phyloP scores from a whole-genome alignment of 1,139 yeast genomes.

The Pichia terricola region DNA sequence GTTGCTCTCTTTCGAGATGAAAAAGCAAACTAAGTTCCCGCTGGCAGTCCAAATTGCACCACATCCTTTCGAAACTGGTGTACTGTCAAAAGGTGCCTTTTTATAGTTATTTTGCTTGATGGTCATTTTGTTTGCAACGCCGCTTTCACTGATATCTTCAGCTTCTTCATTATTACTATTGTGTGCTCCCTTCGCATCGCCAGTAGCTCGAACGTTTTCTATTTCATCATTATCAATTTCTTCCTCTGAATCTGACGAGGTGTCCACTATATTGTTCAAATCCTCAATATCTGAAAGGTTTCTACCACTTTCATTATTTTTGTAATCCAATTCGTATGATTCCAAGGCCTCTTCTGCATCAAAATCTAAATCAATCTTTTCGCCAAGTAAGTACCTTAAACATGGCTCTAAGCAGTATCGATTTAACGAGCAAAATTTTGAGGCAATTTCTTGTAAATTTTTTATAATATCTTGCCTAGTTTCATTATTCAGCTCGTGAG shows the following conservation, averaged over 20 bases:
- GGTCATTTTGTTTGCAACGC: neutral
- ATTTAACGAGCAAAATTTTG: slow-evolving; percentile 45
- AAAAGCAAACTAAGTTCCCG: slow-evolving; percentile 77
- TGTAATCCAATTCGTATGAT: slow-evolving; percentile 14
- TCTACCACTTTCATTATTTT: slow-evolving; percentile 24
- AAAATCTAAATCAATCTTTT: slow-evolving; percentile 47
- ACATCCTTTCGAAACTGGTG: slow-evolving; percentile 89
- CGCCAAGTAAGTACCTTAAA: slow-evolving; percentile 73
- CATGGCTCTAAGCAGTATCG: slow-evolving; percentile 75
- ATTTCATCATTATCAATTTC: slow-evolving; percentile 17
- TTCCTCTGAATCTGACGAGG: slow-evolving; percentile 6
- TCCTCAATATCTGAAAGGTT: neutral
- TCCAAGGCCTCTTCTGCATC: slow-evolving; percentile 17
- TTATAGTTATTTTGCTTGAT: slow-evolving; percentile 4
- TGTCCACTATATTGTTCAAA: slow-evolving; percentile 6
- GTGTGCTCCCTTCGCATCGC: slow-evolving; percentile 1
- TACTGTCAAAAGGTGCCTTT: slow-evolving; percentile 47
- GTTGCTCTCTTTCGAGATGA: slow-evolving; percentile 45
- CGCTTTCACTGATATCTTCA: slow-evolving; percentile 1
- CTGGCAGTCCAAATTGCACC: slow-evolving; percentile 82
- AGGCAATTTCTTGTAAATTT: slow-evolving; percentile 47
- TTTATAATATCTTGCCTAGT: slow-evolving; percentile 41
- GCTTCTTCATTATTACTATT: neutral
- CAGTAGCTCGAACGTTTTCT: slow-evolving; percentile 12
- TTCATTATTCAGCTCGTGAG: slow-evolving; percentile 48